A percentile compares a stretch with the other conserved stretches of the same genome.
These are phyloP conservation scores for Pleurotus platypus DNA, from an alignment of 768 basidiomycete genomes.

Conservation along the genomic window DNA sequence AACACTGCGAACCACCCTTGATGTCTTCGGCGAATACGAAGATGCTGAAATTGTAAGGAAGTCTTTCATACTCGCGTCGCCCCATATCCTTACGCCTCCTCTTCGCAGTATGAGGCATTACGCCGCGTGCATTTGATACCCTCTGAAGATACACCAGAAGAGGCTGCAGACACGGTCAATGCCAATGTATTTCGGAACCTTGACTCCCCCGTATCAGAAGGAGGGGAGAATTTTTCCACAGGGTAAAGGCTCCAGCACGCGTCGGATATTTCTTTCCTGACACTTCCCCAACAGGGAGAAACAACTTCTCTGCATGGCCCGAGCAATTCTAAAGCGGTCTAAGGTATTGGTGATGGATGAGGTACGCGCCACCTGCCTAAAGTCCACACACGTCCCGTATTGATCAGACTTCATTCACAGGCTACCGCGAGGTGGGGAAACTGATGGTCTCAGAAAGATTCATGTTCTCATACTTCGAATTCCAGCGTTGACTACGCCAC, in stretches of 20 bases:
- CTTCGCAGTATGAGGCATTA: conserved; percentile 70
- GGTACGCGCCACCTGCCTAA: conserved; percentile 30
- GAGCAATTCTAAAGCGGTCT: conserved; percentile 77
- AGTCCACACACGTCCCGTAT: background rate
- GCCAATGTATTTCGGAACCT: conserved; percentile 74
- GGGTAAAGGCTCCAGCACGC: conserved; percentile 42
- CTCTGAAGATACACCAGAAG: conserved; percentile 43
- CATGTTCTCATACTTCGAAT: background rate
- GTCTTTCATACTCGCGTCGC: background rate
- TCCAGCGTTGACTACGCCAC: conserved; percentile 82
- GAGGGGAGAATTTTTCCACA: conserved; percentile 87
- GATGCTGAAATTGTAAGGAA: conserved; percentile 73
- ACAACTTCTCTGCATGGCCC: conserved; percentile 84
- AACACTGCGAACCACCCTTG: conserved; percentile 73
- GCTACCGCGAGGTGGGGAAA: conserved; percentile 59
- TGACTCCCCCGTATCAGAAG: conserved; percentile 74
- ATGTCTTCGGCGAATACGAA: conserved; percentile 84
- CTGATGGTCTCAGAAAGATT: background rate
- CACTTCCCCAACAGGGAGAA: conserved; percentile 47
- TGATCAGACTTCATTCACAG: conserved; percentile 26
- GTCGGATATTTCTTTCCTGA: background rate
- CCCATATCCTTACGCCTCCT: background rate
- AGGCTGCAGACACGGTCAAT: conserved; percentile 51
- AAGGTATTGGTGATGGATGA: conserved; percentile 86
- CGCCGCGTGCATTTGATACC: conserved; percentile 80